A percentile compares a stretch with the other conserved stretches of the same genome.
Evolutionary conservation across 108 stramenopile genomes (phyloP).

Genomic region (Aurantiochytrium sp.): DNA sequence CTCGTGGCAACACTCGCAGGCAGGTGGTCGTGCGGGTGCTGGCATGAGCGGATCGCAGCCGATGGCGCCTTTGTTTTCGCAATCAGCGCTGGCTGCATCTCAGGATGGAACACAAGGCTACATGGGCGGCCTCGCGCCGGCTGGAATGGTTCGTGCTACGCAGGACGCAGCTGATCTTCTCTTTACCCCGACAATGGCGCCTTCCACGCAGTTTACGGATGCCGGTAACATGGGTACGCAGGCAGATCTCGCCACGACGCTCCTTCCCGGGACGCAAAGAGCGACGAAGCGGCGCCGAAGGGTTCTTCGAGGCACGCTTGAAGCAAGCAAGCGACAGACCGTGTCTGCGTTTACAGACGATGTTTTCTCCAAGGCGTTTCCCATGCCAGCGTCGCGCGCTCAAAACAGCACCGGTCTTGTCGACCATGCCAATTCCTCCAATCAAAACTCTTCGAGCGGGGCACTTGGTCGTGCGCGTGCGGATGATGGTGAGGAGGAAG

Average conservation of each 20-base stretch:
- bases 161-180: slow-evolving; percentile 2
- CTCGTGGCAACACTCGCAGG: not conserved
- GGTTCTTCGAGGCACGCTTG: not conserved
- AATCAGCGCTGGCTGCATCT: not conserved
- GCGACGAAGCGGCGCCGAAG: not conserved
- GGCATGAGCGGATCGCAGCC: not conserved
- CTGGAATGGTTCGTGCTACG: not conserved
- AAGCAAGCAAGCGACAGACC: not conserved
- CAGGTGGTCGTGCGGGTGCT: not conserved
- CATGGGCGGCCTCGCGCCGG: not conserved
- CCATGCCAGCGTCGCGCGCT: not conserved
- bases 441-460: too few relatives aligned
- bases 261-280: not conserved
- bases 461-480: too few relatives aligned
- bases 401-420: not conserved
- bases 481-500: not conserved
- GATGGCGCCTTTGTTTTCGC: not conserved
- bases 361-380: not conserved
- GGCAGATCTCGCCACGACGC: not conserved
- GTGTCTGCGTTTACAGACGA: not conserved
- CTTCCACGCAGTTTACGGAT: not conserved
- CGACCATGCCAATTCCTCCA: not conserved
- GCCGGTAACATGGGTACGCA: slow-evolving; percentile 1
- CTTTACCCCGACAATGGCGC: not conserved
- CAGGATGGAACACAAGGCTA: not conserved